These are phyloP conservation scores for Colletotrichum aenigma DNA, from an alignment of 2,329 filamentous ascomycete genomes.

Conservation along the genomic window DNA sequence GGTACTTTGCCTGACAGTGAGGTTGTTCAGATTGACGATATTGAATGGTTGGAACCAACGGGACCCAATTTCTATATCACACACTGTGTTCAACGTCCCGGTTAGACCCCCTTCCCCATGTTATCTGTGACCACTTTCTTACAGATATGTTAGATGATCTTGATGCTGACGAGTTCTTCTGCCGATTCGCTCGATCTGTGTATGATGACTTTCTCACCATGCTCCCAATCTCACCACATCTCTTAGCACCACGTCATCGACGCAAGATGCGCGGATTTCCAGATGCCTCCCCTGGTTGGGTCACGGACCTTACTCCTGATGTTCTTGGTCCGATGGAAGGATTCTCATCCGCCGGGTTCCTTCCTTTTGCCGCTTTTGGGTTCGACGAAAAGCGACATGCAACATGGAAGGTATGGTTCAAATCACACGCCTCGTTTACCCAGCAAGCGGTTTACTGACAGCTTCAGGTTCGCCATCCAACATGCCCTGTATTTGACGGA, in stretches of 20 bases:
- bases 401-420: background rate
- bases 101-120: background rate
- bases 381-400: background rate
- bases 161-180: background rate
- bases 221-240: background rate
- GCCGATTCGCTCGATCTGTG: background rate
- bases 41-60: accelerated
- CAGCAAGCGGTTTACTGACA: background rate
- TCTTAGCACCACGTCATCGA: background rate
- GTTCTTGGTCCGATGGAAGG: background rate
- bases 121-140: too few relatives aligned
- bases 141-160: background rate
- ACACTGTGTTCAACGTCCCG: background rate
- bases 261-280: background rate
- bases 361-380: background rate
- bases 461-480: background rate
- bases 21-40: background rate
- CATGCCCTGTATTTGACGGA: background rate
- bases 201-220: background rate
- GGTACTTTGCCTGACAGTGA: background rate
- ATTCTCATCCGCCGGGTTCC: background rate
- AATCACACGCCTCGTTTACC: too few relatives aligned
- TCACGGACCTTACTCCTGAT: background rate
- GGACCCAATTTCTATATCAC: background rate
- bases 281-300: background rate